These are phyloP conservation scores for Ramichloridium luteum DNA, from an alignment of 2,329 filamentous ascomycete genomes.

Conservation along the genomic window DNA sequence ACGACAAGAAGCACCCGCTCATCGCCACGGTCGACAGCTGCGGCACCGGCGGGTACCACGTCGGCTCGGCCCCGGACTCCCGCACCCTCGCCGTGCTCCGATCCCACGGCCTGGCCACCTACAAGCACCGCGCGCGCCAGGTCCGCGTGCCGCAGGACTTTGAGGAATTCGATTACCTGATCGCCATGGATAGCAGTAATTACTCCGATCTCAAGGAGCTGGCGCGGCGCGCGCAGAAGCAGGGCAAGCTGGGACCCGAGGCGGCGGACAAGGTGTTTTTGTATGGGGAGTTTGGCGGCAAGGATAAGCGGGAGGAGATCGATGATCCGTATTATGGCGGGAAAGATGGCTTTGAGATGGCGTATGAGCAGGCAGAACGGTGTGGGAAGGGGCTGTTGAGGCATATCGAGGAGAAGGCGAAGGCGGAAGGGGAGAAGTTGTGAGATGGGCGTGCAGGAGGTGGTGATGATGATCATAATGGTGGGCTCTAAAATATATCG, in stretches of 20 bases:
- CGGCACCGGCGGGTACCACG: slow-evolving; percentile 82
- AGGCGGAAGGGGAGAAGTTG: no score
- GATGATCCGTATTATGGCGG: slow-evolving; percentile 91
- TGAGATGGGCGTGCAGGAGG: no score
- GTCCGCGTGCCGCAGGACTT: slow-evolving; percentile 61
- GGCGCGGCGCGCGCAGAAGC: slow-evolving; percentile 39
- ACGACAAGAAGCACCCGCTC: slow-evolving; percentile 32
- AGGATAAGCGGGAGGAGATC: slow-evolving; percentile 49
- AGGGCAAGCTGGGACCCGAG: slow-evolving; percentile 20
- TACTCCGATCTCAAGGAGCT: slow-evolving; percentile 55
- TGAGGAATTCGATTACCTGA: slow-evolving; percentile 75
- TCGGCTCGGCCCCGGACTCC: slow-evolving; percentile 61
- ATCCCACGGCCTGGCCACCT: slow-evolving; percentile 56
- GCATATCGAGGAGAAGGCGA: slow-evolving; percentile 36
- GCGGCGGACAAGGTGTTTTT: slow-evolving; percentile 38
- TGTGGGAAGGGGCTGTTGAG: slow-evolving; percentile 68
- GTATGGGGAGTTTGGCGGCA: slow-evolving; percentile 70
- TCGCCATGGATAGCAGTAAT: slow-evolving; percentile 87
- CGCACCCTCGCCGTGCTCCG: slow-evolving; percentile 71
- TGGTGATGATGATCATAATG: no score
- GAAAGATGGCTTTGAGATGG: slow-evolving; percentile 63
- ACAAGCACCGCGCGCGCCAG: slow-evolving; percentile 64
- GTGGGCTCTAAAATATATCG: no score
- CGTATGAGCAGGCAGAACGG: slow-evolving; percentile 70
- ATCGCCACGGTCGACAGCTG: slow-evolving; percentile 71